Evolutionary conservation across 345 rosid species (phyloP).

Genomic region (Salix udensis): DNA sequence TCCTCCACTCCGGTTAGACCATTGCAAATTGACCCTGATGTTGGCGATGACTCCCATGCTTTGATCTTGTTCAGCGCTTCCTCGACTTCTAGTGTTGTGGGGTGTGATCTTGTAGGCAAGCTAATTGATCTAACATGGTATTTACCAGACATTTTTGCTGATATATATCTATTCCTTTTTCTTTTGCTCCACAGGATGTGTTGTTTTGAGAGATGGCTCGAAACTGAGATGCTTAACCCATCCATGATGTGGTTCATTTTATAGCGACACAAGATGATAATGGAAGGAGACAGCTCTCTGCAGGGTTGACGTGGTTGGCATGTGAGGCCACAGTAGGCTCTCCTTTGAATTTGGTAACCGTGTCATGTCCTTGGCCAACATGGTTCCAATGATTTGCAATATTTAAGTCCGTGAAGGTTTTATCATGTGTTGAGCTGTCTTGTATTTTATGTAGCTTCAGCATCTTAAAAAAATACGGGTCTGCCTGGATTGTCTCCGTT

Average conservation of each 20-base stretch:
- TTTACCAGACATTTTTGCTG: not conserved
- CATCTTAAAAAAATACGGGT: not conserved
- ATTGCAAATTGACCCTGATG: constrained; percentile 35
- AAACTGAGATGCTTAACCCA: no score
- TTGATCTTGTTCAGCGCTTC: constrained; percentile 52
- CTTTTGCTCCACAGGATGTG: no score
- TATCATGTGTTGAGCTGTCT: constrained; percentile 32
- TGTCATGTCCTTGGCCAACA: constrained; percentile 32
- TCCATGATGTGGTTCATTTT: not conserved
- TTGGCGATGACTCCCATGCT: constrained; percentile 25
- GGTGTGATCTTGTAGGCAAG: constrained; percentile 73
- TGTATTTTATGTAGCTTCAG: constrained; percentile 1
- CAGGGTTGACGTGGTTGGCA: constrained; percentile 18
- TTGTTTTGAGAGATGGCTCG: no score
- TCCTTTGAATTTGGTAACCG: constrained; percentile 15
- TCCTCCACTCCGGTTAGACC: constrained; percentile 45
- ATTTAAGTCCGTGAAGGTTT: not conserved
- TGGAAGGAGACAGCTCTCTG: not conserved
- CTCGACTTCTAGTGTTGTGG: constrained; percentile 38
- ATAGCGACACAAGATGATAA: not conserved
- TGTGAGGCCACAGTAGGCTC: constrained; percentile 21
- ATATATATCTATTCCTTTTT: no score
- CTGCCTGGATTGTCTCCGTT: not conserved
- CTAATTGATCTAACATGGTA: constrained; percentile 56
- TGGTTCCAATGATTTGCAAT: constrained; percentile 19